Percentiles rank a stretch among this genome's conserved stretches.
Evolutionary conservation across 2,329 filamentous ascomycete species (phyloP).

Genomic region (Nemania sp.): DNA sequence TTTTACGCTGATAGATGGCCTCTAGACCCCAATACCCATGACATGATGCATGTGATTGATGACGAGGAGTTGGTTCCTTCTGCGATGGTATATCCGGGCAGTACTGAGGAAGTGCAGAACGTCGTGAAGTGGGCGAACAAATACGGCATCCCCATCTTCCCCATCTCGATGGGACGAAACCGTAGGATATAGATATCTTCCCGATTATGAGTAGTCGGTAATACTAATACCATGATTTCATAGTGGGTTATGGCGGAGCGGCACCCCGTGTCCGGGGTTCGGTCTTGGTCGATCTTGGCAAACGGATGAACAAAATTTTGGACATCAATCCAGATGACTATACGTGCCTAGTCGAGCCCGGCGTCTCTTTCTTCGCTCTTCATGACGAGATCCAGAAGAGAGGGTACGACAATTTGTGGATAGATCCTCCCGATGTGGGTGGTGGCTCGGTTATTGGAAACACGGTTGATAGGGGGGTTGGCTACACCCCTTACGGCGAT

Average conservation of each 20-base stretch:
- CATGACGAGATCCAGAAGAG: slow-evolving; percentile 51
- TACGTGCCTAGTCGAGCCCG: slow-evolving; percentile 58
- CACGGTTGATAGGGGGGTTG: slow-evolving; percentile 50
- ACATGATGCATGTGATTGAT: slow-evolving; percentile 48
- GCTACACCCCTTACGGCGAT: slow-evolving; percentile 52
- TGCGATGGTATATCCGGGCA: slow-evolving; percentile 45
- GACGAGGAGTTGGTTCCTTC: slow-evolving; percentile 52
- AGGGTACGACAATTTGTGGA: slow-evolving; percentile 47
- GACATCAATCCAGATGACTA: slow-evolving; percentile 55
- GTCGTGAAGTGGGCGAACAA: slow-evolving; percentile 42
- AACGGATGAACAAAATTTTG: slow-evolving; percentile 57
- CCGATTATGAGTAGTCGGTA: not conserved
- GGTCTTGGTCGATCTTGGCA: slow-evolving; percentile 57
- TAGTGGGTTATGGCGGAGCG: slow-evolving; percentile 58
- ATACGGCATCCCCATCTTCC: slow-evolving; percentile 36
- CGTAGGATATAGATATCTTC: slow-evolving; percentile 29
- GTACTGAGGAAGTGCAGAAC: slow-evolving; percentile 41
- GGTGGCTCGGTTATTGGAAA: slow-evolving; percentile 54
- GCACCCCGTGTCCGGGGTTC: slow-evolving; percentile 56
- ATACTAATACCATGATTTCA: slow-evolving; percentile 3
- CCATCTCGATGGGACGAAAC: slow-evolving; percentile 39
- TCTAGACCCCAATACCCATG: slow-evolving; percentile 46
- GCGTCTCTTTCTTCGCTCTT: slow-evolving; percentile 57
- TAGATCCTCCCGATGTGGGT: slow-evolving; percentile 49
- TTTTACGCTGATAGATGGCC: slow-evolving; percentile 8